Base-by-base conservation (phyloP, 495 filamentous ascomycete genomes). In the Cercophora scortea region DNA sequence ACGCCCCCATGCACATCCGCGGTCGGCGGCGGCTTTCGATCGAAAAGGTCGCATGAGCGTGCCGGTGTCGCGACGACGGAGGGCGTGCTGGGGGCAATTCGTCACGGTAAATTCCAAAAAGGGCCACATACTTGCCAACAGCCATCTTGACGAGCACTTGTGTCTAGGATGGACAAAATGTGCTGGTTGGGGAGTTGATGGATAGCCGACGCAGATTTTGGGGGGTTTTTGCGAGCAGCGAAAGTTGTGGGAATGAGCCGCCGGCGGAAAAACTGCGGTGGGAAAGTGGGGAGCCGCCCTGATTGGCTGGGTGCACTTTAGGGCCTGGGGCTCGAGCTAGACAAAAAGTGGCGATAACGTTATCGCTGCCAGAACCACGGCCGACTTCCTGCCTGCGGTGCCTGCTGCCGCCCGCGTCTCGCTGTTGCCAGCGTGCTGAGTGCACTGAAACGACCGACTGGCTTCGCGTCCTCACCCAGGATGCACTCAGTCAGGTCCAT, bases 111-210 rank as follows among this genome's bases (percentile, higher is more conserved):
- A 33, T 25, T 32, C 32, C 17, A 8, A 33, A 61, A 54, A 52
- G 47, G 34, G 25, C 43, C 57, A 79, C 86, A 79, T 77, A 90
- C 87, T 91, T 91, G 81, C 87, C 87, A 80, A 91, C 87, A 83
- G 87, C 87, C 87, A 91, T 90, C 72, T 87, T 86, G 81, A 66
- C 79, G 79, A 84, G 70, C 65, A 68, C 60, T 51, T 53, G 57
- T 68, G 53, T 48, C 58, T 55, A 61, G 50, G 53, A 42, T 49
- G 44, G 56, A 53, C 53, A 54, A 54, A 52, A 60, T 47, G 61
- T 67, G 60, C 64, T 66, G 59, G 25, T 56, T 65, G 57, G 46
- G 61, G 57, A 66, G 62, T 62, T 67, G 57, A 63, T 62, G 58
- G 61, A 61, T 61, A 63, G 25, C 25, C 13, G 61, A 60, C 60